phyloP scores from a whole-genome alignment of 805 yeast genomes.

The Candida stauntonica region DNA sequence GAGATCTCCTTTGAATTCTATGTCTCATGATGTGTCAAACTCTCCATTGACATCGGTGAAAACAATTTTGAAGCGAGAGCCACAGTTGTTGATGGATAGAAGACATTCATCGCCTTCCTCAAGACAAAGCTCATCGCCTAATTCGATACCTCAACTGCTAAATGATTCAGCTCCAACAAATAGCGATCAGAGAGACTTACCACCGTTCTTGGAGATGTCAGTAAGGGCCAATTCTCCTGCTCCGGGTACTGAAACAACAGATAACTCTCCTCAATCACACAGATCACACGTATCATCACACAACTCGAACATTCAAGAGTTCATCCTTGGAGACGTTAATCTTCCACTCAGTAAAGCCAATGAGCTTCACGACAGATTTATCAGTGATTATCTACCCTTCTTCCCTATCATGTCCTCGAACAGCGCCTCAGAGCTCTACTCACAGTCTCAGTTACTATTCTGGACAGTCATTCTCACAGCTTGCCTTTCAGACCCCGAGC shows the following conservation, averaged over 20 bases:
- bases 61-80: constrained; percentile 42
- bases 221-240: constrained; percentile 29
- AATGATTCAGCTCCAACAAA: constrained; percentile 42
- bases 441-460: constrained; percentile 78
- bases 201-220: constrained; percentile 41
- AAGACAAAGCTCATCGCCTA: constrained; percentile 23
- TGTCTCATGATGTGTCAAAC: constrained; percentile 7
- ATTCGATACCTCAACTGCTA: constrained; percentile 31
- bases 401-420: constrained; percentile 74
- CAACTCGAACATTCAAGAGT: constrained; percentile 46
- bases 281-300: constrained; percentile 22
- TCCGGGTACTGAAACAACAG: constrained; percentile 8
- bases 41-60: constrained; percentile 32
- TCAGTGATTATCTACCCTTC: constrained; percentile 63
- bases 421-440: constrained; percentile 70
- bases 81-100: constrained; percentile 36
- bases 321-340: constrained; percentile 70
- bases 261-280: constrained; percentile 22
- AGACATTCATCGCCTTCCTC: constrained; percentile 24
- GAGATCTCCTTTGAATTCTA: constrained; percentile 20
- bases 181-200: constrained; percentile 32
- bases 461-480: constrained; percentile 92
- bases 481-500: constrained; percentile 81
- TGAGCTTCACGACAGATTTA: constrained; percentile 66
- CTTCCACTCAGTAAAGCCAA: constrained; percentile 64